Conservation (phyloP, 2,329 filamentous ascomycete species). For the Pseudofabraea citricarpa region DNA sequence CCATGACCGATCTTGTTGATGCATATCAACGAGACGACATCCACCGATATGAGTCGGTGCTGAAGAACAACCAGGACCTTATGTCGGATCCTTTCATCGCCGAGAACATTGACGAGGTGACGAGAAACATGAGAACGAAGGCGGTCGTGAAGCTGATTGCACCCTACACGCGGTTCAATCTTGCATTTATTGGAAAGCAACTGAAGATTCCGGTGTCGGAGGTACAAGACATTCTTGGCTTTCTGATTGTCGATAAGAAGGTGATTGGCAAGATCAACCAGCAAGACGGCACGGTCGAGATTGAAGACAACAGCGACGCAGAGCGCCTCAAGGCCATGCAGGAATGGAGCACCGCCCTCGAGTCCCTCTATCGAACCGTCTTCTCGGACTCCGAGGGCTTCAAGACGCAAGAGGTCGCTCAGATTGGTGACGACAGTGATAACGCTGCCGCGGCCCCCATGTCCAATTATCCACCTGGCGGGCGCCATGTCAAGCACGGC, state of each 20-base stretch:
- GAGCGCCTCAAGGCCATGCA: constrained; percentile 70
- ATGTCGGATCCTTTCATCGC: constrained; percentile 92
- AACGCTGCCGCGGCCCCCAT: background rate
- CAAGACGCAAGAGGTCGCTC: constrained; percentile 20
- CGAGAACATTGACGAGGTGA: constrained; percentile 98
- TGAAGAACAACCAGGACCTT: constrained; percentile 84
- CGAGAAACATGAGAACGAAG: constrained; percentile 96
- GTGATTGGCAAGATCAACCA: constrained; percentile 88
- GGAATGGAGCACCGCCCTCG: constrained; percentile 67
- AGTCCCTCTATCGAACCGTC: constrained; percentile 63
- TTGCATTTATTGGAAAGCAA: constrained; percentile 81
- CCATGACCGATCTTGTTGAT: constrained; percentile 96
- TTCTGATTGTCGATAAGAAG: constrained; percentile 85
- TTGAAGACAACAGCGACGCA: constrained; percentile 68
- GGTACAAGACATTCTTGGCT: constrained; percentile 93
- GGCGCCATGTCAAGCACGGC: background rate
- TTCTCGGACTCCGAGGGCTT: constrained; percentile 77
- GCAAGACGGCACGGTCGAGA: constrained; percentile 75
- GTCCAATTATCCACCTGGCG: background rate
- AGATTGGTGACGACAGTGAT: constrained; percentile 14
- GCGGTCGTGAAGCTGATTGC: constrained; percentile 89
- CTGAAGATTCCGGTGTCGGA: constrained; percentile 82
- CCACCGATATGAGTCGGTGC: constrained; percentile 80
- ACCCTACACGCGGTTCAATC: constrained; percentile 87
- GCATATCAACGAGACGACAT: constrained; percentile 96